Conservation (phyloP, 169 alveolate species). For the Theileria orientalis region DNA sequence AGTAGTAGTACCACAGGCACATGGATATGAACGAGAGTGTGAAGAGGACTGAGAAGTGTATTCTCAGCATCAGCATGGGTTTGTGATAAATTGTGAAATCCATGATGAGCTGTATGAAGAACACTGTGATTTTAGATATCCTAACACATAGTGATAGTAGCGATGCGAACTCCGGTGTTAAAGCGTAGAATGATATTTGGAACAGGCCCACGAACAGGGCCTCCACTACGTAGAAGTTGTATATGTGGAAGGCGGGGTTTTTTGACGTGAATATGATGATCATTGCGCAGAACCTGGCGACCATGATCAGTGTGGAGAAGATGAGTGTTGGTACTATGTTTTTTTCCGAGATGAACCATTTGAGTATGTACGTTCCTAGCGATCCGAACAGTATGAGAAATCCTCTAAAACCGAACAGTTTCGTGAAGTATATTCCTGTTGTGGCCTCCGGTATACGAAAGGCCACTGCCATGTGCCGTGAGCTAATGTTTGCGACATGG, state of each 20-base stretch:
- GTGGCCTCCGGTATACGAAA: slow-evolving; percentile 26
- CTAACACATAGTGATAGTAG: slow-evolving; percentile 9
- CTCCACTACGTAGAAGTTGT: slow-evolving; percentile 6
- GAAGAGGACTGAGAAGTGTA: background rate
- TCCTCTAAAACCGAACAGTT: slow-evolving; percentile 27
- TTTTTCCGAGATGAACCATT: slow-evolving; percentile 8
- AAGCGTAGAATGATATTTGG: slow-evolving; percentile 34
- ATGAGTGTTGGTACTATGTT: background rate
- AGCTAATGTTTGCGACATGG: slow-evolving; percentile 26
- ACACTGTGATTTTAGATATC: slow-evolving; percentile 10
- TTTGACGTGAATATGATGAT: background rate
- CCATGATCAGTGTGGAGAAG: background rate
- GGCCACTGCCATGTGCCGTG: slow-evolving; percentile 36
- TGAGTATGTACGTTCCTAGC: background rate
- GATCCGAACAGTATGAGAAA: slow-evolving; percentile 13
- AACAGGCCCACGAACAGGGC: slow-evolving; percentile 36
- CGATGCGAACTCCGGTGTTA: slow-evolving; percentile 28
- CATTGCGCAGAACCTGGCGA: background rate
- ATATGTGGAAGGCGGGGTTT: background rate
- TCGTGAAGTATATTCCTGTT: slow-evolving; percentile 35
- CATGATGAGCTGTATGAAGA: slow-evolving; percentile 34
- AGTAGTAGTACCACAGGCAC: slow-evolving; percentile 4
- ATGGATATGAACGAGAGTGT: background rate
- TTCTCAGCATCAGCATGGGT: slow-evolving; percentile 9
- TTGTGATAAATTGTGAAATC: slow-evolving; percentile 12